Conservation (phyloP, 2,329 filamentous ascomycete species). For the Verticillium nubilum region DNA sequence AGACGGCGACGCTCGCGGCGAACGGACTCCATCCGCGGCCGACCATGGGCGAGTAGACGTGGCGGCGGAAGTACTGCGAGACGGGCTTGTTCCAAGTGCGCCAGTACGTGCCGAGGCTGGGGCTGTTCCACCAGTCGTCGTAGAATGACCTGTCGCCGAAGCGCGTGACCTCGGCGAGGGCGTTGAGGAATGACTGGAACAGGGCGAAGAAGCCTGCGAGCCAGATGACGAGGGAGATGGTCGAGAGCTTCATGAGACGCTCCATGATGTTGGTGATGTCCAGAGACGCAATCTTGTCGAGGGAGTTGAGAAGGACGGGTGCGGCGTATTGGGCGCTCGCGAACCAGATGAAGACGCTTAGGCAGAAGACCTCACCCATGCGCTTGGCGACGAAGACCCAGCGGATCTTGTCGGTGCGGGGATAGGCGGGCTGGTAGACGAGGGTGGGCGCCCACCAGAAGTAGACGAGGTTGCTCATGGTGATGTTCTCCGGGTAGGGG, state of each 20-base stretch:
- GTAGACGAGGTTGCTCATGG: conserved; percentile 79
- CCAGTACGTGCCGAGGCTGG: conserved; percentile 84
- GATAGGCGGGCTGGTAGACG: conserved; percentile 95
- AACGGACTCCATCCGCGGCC: conserved; percentile 72
- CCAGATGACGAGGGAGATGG: conserved; percentile 94
- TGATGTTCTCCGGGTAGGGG: conserved; percentile 89
- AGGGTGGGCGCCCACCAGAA: conserved; percentile 98
- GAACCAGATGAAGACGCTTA: conserved; percentile 92
- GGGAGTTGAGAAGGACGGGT: conserved; percentile 81
- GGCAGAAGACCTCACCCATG: conserved; percentile 66
- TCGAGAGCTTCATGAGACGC: conserved; percentile 88
- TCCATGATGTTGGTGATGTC: conserved; percentile 80
- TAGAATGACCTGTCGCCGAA: conserved; percentile 97
- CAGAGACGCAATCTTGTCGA: conserved; percentile 78
- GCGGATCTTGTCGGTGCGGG: conserved; percentile 72
- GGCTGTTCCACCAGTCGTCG: conserved; percentile 96
- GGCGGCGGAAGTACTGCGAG: conserved; percentile 91
- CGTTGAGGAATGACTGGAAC: conserved; percentile 90
- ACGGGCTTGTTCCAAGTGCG: conserved; percentile 97
- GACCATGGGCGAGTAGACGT: conserved; percentile 84
- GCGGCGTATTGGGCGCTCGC: conserved; percentile 90
- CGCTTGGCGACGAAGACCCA: conserved; percentile 88
- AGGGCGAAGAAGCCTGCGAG: conserved; percentile 94
- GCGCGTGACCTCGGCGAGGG: conserved; percentile 78
- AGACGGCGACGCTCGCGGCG: conserved; percentile 73